A percentile compares a stretch with the other conserved stretches of the same genome.
phyloP scores from a whole-genome alignment of 1,139 yeast genomes.

The Torulaspora globosa region DNA sequence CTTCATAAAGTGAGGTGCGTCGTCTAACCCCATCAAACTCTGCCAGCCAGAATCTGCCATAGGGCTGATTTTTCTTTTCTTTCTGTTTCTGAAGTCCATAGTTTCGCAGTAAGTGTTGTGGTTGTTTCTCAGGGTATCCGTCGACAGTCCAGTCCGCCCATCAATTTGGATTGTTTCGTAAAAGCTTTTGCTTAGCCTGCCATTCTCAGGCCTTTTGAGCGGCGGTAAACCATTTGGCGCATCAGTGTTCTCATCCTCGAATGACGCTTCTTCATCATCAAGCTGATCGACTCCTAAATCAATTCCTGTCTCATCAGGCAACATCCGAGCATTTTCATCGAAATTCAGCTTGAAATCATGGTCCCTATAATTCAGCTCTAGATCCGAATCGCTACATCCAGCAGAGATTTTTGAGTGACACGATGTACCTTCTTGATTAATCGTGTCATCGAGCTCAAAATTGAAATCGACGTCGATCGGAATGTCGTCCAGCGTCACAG shows the following conservation, averaged over 20 bases:
- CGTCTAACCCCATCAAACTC: constrained; percentile 9
- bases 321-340: constrained; percentile 7
- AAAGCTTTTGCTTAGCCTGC: constrained; percentile 1
- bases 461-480: constrained; percentile 32
- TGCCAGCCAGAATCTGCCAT: constrained; percentile 9
- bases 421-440: constrained; percentile 28
- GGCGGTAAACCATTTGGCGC: constrained; percentile 9
- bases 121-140: constrained; percentile 27
- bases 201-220: constrained; percentile 10
- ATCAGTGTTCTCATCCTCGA: constrained; percentile 5
- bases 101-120: constrained; percentile 21
- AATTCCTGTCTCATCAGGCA: constrained; percentile 13
- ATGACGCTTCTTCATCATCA: constrained; percentile 9
- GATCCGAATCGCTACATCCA: constrained; percentile 2
- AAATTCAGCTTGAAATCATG: constrained; percentile 19
- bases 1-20: constrained; percentile 12
- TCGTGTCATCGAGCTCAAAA: constrained; percentile 30
- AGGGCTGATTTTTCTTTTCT: constrained; percentile 2
- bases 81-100: constrained; percentile 20
- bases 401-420: constrained; percentile 13
- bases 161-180: constrained; percentile 19
- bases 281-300: constrained; percentile 12
- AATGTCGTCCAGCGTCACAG: constrained; percentile 18
- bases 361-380: constrained; percentile 8
- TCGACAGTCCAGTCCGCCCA: constrained; percentile 27